Evolutionary conservation across 2,329 filamentous ascomycete species (phyloP), one percentile per base, ranked within the genome.

Genomic region (Tolypocladium album): DNA sequence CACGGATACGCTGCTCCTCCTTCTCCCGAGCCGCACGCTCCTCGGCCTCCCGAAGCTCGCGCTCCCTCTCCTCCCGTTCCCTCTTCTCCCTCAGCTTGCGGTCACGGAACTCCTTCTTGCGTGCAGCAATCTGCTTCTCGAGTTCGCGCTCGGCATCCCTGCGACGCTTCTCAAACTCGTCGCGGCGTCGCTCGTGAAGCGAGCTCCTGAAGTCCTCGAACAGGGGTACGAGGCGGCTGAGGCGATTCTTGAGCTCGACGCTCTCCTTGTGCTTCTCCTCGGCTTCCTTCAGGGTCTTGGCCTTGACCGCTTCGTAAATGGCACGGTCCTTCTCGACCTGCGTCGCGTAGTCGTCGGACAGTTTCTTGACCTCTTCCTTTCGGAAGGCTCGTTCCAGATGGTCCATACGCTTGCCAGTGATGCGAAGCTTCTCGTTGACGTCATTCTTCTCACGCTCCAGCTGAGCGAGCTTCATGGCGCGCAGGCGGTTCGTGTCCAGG

Each of bases 401-500:
- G 72, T 99, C 94, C 69, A 97, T 90, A 65, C 94, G 89, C 85
- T 97, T 97, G 74, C 89, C 91, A 62, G 92, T 95, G 68, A 96
- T 86, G 68, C 92, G 88, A 58, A 97, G 85, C 72, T 89, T 91
- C 77, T 97, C 92, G 64, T 89, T 90, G 66, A 97, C 87, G 71
- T 94, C 92, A 70, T 93, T 96, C 88, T 97, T 99, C 81, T 97
- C 94, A 68, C 93, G 92, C 78, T 97, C 94, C 13, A 99, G 85
- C 76, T 96, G 93, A 62, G 90, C 89, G 61, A 99, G 84, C 82
- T 97, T 97, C 78, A 99, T 88, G 67, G 90, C 88, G 73, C 94
- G 92, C 67, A 99, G 89, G 64, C 88, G 88, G 75, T 91, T 92
- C 74, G 87, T 90, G 75, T 97, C 92, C 60, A 97, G 83, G 65